These are phyloP conservation scores for Recurvomyces mirabilis DNA, from an alignment of 495 filamentous ascomycete genomes.

Conservation along the genomic window DNA sequence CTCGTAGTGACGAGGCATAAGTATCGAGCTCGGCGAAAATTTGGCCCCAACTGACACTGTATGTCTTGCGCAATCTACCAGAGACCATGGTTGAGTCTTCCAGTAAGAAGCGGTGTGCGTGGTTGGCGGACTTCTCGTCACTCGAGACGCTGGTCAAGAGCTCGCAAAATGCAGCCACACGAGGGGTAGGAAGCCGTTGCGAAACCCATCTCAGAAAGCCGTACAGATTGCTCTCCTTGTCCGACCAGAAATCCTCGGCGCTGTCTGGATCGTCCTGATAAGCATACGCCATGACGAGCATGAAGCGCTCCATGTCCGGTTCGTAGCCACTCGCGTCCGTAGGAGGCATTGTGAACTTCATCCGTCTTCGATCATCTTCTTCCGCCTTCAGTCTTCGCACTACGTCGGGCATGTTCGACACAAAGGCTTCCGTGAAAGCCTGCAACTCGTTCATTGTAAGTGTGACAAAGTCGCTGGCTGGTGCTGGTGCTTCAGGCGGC, in stretches of 20 bases:
- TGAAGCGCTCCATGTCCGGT: constrained; percentile 76
- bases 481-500: constrained; percentile 58
- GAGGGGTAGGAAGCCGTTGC: constrained; percentile 77
- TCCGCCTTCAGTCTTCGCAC: constrained; percentile 75
- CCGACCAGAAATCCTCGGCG: constrained; percentile 78
- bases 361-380: constrained; percentile 71
- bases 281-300: constrained; percentile 83
- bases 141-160: constrained; percentile 78
- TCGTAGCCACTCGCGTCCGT: constrained; percentile 49
- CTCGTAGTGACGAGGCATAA: constrained; percentile 40
- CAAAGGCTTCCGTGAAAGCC: constrained; percentile 74
- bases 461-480: constrained; percentile 52
- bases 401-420: constrained; percentile 88
- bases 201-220: constrained; percentile 96
- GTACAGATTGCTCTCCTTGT: constrained; percentile 76
- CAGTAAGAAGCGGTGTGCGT: constrained; percentile 76
- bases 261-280: constrained; percentile 74
- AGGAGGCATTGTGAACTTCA: constrained; percentile 47
- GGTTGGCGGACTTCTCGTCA: constrained; percentile 63
- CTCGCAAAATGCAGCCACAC: constrained; percentile 90
- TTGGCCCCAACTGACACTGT: constrained; percentile 78
- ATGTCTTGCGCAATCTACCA: constrained; percentile 63
- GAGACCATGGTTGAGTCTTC: constrained; percentile 68
- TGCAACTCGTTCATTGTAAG: constrained; percentile 72
- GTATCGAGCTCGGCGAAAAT: constrained; percentile 82